These are phyloP conservation scores for Verticillium klebahnii DNA, from an alignment of 2,329 filamentous ascomycete genomes.

Conservation along the genomic window DNA sequence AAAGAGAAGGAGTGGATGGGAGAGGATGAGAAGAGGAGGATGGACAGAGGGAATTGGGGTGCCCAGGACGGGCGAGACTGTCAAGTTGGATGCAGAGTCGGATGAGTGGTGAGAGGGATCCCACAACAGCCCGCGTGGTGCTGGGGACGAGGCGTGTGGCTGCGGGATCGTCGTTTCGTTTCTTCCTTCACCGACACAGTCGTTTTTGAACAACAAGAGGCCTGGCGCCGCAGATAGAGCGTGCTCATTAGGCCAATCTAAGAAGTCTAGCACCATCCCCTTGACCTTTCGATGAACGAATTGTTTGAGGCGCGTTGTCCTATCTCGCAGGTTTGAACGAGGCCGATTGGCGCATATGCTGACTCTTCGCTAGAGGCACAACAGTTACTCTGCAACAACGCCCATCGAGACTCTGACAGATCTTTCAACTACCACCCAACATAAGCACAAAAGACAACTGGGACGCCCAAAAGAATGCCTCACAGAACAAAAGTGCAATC, in stretches of 20 bases:
- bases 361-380: too few species aligned
- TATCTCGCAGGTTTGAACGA: too few species aligned
- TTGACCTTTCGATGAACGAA: neutral
- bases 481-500: slow-evolving; percentile 3
- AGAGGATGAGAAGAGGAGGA: neutral
- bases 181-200: neutral
- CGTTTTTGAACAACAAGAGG: neutral
- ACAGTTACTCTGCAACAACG: too few species aligned
- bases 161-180: neutral
- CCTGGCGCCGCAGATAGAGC: neutral
- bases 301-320: too few species aligned
- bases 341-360: too few species aligned
- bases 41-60: neutral
- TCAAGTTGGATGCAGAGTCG: neutral
- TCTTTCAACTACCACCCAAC: neutral
- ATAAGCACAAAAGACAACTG: neutral
- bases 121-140: neutral
- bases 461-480: neutral
- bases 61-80: neutral
- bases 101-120: neutral
- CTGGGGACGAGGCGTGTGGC: neutral
- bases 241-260: neutral
- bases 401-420: neutral
- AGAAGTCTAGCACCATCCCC: neutral
- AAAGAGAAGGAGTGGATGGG: neutral